Evolutionary conservation across 2,329 filamentous ascomycete genomes (phyloP), one percentile per base, ranked within the genome.

Genomic region (Fusarium solani-melongenae): DNA sequence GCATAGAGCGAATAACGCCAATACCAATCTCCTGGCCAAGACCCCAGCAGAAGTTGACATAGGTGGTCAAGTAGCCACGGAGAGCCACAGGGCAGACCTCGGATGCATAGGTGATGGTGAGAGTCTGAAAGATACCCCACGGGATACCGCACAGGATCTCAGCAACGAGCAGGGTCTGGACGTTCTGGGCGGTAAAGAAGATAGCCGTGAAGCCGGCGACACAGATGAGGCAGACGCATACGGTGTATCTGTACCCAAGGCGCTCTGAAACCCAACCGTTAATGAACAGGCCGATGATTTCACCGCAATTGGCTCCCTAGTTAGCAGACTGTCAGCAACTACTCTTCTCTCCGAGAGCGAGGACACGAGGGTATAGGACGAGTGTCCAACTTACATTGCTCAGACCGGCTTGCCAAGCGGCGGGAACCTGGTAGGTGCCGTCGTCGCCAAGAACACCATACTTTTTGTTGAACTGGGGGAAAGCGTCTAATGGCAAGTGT

Each of bases 31-130:
- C 85, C 81, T 94, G 92, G 20, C 92, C 92, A n/a, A 94, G 84
- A 36, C 91, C 92, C 92, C 92, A 94, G 86, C 92, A 94, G 77
- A 92, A 91, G 83, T 93, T 93, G 82, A 93, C 90, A 72, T 93
- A 94, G 8, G 92, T 93, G 1, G 92, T 94, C 72, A 93, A 82
- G 78, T 92, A 92, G 62, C 92, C 92, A 69, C 92, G 89, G 61
- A 94, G 87, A 53, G 91, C 90, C 8, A 94, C 88, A 4, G 92
- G 92, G 78, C 92, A 93, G 67, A 94, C 92, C 78, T 94, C 92
- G 63, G 90, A 90, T 33, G 91, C 92, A 76, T 93, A 93, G 1
- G 91, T 91, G 69, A 90, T 88, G 71, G 88, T 89, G 39, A 90
- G 82, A 33, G 86, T 85, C 78, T 90, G 88, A 80, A 91, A 89